These are phyloP conservation scores for Sutorius eximius DNA, from an alignment of 1,284 basidiomycete genomes.

Conservation along the genomic window DNA sequence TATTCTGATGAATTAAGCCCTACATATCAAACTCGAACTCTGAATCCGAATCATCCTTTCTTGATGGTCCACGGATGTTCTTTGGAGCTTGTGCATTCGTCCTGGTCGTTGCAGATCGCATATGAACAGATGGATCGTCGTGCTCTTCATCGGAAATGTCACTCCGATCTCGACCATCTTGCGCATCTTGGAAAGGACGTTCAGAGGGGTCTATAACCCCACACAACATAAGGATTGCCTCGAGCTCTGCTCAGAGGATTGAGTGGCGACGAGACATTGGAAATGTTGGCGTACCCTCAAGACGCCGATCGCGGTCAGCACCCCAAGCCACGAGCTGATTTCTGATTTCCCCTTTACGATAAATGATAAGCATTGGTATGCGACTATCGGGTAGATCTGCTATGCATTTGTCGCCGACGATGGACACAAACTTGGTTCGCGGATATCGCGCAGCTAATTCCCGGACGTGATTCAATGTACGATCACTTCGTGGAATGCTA, in stretches of 20 bases:
- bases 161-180: constrained; percentile 36
- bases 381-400: constrained; percentile 92
- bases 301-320: constrained; percentile 69
- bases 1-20: neutral
- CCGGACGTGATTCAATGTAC: constrained; percentile 70
- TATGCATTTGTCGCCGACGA: constrained; percentile 95
- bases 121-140: constrained; percentile 45
- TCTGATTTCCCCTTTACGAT: constrained; percentile 86
- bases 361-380: constrained; percentile 90
- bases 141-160: constrained; percentile 43
- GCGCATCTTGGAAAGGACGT: constrained; percentile 29
- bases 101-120: constrained; percentile 56
- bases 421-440: constrained; percentile 93
- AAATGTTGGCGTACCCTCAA: constrained; percentile 63
- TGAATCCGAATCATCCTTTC: constrained; percentile 61
- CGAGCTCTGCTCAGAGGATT: constrained; percentile 54
- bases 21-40: constrained; percentile 41
- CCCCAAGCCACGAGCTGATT: constrained; percentile 88
- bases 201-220: constrained; percentile 59
- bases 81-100: constrained; percentile 53
- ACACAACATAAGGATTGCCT: constrained; percentile 62
- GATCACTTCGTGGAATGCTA: constrained; percentile 80
- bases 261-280: neutral
- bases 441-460: constrained; percentile 81
- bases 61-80: constrained; percentile 53